Conservation (phyloP, 1,284 basidiomycete genomes). For the Malassezia globosa region DNA sequence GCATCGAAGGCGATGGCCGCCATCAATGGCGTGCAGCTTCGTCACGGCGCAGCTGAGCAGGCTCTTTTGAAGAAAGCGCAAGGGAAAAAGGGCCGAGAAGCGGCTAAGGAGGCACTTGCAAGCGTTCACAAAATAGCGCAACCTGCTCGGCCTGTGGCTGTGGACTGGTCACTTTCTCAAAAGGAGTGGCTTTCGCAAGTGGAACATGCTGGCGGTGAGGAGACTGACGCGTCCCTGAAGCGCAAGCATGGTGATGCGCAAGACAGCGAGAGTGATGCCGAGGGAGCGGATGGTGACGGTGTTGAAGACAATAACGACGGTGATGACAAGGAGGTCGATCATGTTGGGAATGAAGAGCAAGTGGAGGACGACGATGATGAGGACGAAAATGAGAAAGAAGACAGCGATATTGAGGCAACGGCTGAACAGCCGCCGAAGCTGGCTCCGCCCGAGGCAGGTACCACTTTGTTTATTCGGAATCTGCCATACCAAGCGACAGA, state of each 20-base stretch:
- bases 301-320: slow-evolving; percentile 49
- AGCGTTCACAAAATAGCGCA: slow-evolving; percentile 25
- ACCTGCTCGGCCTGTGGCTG: slow-evolving; percentile 65
- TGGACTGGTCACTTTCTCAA: slow-evolving; percentile 93
- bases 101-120: slow-evolving; percentile 50
- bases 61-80: slow-evolving; percentile 55
- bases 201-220: slow-evolving; percentile 36
- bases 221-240: slow-evolving; percentile 5
- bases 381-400: slow-evolving; percentile 18
- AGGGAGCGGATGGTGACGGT: slow-evolving; percentile 49
- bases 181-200: slow-evolving; percentile 68
- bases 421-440: slow-evolving; percentile 30
- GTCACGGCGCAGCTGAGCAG: slow-evolving; percentile 59
- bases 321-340: slow-evolving; percentile 46
- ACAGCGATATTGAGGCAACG: slow-evolving; percentile 50
- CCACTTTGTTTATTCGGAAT: slow-evolving; percentile 88
- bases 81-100: slow-evolving; percentile 61
- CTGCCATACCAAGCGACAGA: slow-evolving; percentile 68
- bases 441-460: slow-evolving; percentile 53
- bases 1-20: slow-evolving; percentile 72
- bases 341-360: too few relatives aligned
- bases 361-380: slow-evolving; percentile 25
- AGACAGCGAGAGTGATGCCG: slow-evolving; percentile 32
- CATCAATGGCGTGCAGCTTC: slow-evolving; percentile 66
- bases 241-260: slow-evolving; percentile 21